Evolutionary conservation across 345 rosid genomes (phyloP), one percentile per base, ranked within the genome.

Genomic region (Physaria fendleri): DNA sequence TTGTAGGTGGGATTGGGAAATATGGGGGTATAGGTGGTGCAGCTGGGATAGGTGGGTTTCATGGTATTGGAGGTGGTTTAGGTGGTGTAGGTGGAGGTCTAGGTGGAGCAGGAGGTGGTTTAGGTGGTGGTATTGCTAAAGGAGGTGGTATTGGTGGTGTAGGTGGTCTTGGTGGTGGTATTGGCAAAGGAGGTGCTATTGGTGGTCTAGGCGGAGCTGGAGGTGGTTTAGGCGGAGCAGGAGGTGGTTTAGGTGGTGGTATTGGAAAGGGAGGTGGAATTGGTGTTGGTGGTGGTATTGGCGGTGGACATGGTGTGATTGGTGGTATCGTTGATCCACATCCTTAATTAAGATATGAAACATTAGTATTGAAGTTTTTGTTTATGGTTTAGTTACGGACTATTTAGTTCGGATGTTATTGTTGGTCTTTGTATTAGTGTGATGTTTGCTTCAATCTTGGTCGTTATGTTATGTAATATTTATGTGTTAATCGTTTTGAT

Each of bases 1-100:
- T 76, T 12, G 24, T 76, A 5, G 95, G 95, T 17, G 94, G 88
- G 9, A 49, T 84, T 4, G 90, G 90, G 39, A 80, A 78, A 10
- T 64, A 55, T 55, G 58, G 66, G 20, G 83, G 93, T 5, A 14
- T 77, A n/a, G 77, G 77, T 13, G 86, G 85, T 4, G 71, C 74
- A 13, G 74, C 68, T 30, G 69, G 74, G 8, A 41, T 72, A 17
- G 82, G 84, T 2, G 80, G 79, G 8, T 23, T 56, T 0, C 71
- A 78, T 6, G 81, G 74, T 79, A 0, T 65, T n/a, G n/a, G n/a
- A 9, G 71, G 65, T 0, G 88, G 86, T 8, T 15, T 17, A 15
- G 72, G 77, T 1, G 75, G 75, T 28, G 3, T 59, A 0, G 75
- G 79, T 2, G 80, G 76, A 0, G 20, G 92, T 3, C 5, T 77